phyloP scores from a whole-genome alignment of 495 filamentous ascomycete species.

The Neurospora sublineolata region DNA sequence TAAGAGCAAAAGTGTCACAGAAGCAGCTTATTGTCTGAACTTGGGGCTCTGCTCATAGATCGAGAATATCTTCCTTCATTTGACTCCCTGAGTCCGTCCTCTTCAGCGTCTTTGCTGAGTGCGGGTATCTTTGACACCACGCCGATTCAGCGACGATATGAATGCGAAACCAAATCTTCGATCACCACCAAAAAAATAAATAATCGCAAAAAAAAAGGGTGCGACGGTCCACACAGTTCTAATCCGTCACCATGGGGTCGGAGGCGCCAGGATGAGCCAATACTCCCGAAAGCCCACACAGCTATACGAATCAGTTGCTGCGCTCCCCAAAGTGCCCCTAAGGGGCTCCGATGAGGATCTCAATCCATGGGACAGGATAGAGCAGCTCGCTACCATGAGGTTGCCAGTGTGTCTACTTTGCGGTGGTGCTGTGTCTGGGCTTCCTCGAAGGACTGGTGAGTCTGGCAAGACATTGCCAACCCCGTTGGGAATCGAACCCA shows the following conservation, averaged over 20 bases:
- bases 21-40: background rate
- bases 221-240: background rate
- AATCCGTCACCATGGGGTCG: background rate
- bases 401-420: background rate
- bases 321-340: background rate
- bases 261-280: background rate
- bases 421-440: background rate
- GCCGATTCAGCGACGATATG: background rate
- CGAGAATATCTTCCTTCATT: background rate
- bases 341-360: background rate
- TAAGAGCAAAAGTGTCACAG: background rate
- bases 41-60: background rate
- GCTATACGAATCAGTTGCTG: background rate
- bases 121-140: background rate
- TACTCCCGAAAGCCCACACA: background rate
- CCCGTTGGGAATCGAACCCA: background rate
- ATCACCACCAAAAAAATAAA: background rate
- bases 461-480: background rate
- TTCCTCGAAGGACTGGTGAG: background rate
- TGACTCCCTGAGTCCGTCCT: background rate
- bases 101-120: background rate
- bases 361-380: background rate
- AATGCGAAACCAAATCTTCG: background rate
- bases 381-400: background rate
- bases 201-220: background rate